A percentile compares a stretch with the other conserved stretches of the same genome.
Evolutionary conservation across 441 rosid genomes (phyloP).

Genomic region (Eutrema salsugineum): DNA sequence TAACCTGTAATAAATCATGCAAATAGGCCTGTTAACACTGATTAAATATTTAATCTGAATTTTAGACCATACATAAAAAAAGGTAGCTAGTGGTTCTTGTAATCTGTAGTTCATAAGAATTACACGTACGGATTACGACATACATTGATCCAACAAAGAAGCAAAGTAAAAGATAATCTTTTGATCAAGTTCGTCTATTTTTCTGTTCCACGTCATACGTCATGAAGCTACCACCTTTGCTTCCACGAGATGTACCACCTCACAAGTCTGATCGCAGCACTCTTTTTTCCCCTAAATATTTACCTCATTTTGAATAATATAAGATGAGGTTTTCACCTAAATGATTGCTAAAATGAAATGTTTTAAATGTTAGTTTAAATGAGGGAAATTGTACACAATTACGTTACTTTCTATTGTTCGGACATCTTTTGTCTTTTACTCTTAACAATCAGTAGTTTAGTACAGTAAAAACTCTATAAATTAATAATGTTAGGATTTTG

Average conservation of each 20-base stretch:
- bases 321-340: too few species aligned
- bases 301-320: too few species aligned
- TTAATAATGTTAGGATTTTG: too few species aligned
- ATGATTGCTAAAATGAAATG: not conserved
- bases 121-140: conserved; percentile 2
- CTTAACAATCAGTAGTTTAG: too few species aligned
- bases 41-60: not conserved
- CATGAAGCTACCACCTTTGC: not conserved
- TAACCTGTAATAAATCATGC: too few species aligned
- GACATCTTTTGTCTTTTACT: too few species aligned
- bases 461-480: too few species aligned
- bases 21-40: not conserved
- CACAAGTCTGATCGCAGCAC: too few species aligned
- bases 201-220: conserved; percentile 10
- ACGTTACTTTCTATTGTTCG: too few species aligned
- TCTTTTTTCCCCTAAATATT: too few species aligned
- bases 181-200: not conserved
- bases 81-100: not conserved
- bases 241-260: too few species aligned
- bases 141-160: not conserved
- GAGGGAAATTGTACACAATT: not conserved
- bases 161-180: not conserved
- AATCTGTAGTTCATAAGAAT: not conserved
- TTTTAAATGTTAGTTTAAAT: not conserved
- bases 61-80: not conserved